These are phyloP conservation scores for Sporothrix variecibatus DNA, from an alignment of 2,329 filamentous ascomycete species.

Conservation along the genomic window DNA sequence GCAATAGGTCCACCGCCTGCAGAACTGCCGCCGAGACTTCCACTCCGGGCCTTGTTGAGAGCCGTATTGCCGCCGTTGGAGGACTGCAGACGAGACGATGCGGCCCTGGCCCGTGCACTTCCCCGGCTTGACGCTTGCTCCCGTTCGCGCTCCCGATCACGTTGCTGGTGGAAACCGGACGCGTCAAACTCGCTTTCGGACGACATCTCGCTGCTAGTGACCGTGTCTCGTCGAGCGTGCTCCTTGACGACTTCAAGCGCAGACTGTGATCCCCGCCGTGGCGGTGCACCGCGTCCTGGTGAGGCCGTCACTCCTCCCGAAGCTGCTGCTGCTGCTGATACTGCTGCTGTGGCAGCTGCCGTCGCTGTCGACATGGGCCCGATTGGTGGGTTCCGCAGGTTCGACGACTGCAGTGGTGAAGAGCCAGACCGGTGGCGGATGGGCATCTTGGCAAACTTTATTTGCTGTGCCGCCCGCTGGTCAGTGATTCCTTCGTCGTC, in stretches of 20 bases:
- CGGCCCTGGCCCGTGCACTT: not conserved
- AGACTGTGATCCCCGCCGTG: constrained; percentile 68
- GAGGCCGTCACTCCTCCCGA: constrained; percentile 35
- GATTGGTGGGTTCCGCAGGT: constrained; percentile 56
- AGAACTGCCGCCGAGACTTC: not conserved
- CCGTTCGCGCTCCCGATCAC: constrained; percentile 62
- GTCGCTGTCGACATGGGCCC: constrained; percentile 37
- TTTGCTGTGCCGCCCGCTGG: constrained; percentile 76
- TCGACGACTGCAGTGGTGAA: constrained; percentile 75
- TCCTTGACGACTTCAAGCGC: constrained; percentile 70
- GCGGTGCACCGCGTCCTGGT: constrained; percentile 47
- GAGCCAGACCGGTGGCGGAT: constrained; percentile 82
- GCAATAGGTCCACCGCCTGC: not conserved
- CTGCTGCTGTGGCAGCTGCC: constrained; percentile 38
- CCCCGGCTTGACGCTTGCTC: constrained; percentile 43
- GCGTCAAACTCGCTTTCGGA: constrained; percentile 79
- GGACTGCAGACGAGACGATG: constrained; percentile 13
- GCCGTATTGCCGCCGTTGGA: constrained; percentile 20
- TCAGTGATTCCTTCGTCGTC: constrained; percentile 49
- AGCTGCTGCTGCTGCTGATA: constrained; percentile 24
- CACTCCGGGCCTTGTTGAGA: constrained; percentile 5
- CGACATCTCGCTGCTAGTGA: constrained; percentile 80
- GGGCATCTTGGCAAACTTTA: constrained; percentile 96
- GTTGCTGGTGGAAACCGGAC: constrained; percentile 63
- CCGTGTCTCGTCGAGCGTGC: constrained; percentile 70